Conservation (phyloP, 2,329 filamentous ascomycete genomes). For the Capronia epimyces region DNA sequence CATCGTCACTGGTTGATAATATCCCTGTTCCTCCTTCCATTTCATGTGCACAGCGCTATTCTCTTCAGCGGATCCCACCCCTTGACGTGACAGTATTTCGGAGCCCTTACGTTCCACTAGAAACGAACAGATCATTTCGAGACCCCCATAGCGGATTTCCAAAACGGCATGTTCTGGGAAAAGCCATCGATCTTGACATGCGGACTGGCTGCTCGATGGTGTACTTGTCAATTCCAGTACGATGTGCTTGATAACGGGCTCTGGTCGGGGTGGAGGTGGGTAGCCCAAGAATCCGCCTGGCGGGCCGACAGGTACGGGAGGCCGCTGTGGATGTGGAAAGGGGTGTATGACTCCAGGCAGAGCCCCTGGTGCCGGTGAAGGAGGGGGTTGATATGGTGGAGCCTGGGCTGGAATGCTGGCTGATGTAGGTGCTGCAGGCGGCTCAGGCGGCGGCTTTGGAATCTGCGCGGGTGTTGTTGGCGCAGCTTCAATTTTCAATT, state of each 20-base stretch:
- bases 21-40: conserved; percentile 41
- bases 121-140: conserved; percentile 44
- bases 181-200: conserved; percentile 44
- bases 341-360: conserved; percentile 19
- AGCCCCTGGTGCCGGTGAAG: conserved; percentile 15
- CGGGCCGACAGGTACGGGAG: conserved; percentile 13
- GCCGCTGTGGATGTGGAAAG: conserved; percentile 24
- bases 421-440: conserved; percentile 2
- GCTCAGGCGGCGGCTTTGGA: conserved; percentile 9
- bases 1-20: conserved; percentile 52
- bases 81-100: conserved; percentile 15
- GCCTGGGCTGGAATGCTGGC: conserved; percentile 4
- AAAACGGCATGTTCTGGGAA: conserved; percentile 47
- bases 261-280: conserved; percentile 35
- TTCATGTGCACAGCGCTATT: conserved; percentile 26
- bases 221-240: conserved; percentile 42
- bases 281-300: conserved; percentile 15
- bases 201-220: conserved; percentile 38
- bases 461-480: conserved; percentile 11
- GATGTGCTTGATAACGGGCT: conserved; percentile 42
- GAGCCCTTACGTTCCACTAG: conserved; percentile 40
- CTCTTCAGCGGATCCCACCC: conserved; percentile 1
- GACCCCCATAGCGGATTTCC: conserved; percentile 36
- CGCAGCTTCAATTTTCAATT: conserved; percentile 2
- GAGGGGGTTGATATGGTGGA: conserved; percentile 17